Evolutionary conservation across 768 basidiomycete genomes (phyloP).

Genomic region (Leccinum truebloodii): DNA sequence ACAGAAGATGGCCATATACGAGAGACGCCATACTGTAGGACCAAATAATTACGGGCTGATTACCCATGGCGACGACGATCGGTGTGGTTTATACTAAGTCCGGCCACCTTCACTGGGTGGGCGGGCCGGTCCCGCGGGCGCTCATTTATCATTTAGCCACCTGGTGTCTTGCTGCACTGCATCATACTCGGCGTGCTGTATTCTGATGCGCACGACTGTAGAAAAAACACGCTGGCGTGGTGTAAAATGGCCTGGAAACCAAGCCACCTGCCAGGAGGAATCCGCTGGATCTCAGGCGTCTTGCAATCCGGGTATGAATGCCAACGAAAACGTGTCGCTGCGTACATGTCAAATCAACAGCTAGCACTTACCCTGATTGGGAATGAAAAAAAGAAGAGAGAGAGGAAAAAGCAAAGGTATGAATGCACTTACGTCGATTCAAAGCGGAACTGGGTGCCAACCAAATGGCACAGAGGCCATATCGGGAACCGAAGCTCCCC

Average conservation of each 20-base stretch:
- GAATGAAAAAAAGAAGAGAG: not conserved
- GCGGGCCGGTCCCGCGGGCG: conserved; percentile 4
- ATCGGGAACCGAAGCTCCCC: conserved; percentile 29
- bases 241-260: conserved; percentile 4
- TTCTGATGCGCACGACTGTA: conserved; percentile 9
- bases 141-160: conserved; percentile 7
- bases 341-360: conserved; percentile 25
- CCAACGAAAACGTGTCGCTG: conserved; percentile 20
- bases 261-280: conserved; percentile 1
- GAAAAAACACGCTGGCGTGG: conserved; percentile 3
- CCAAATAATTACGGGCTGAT: conserved; percentile 13
- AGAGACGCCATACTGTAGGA: conserved; percentile 15
- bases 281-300: conserved; percentile 1
- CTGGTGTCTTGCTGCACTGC: conserved; percentile 13
- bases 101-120: not conserved
- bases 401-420: not conserved
- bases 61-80: conserved; percentile 3
- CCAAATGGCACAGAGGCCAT: conserved; percentile 11
- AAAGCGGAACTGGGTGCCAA: conserved; percentile 10
- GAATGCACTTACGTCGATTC: conserved; percentile 15
- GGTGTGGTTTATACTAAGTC: not conserved
- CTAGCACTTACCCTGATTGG: conserved; percentile 4
- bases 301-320: conserved; percentile 1
- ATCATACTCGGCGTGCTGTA: conserved; percentile 10
- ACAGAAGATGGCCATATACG: conserved; percentile 20